These are phyloP conservation scores for Trichoderma arundinaceum DNA, from an alignment of 2,329 filamentous ascomycete species.

Conservation along the genomic window DNA sequence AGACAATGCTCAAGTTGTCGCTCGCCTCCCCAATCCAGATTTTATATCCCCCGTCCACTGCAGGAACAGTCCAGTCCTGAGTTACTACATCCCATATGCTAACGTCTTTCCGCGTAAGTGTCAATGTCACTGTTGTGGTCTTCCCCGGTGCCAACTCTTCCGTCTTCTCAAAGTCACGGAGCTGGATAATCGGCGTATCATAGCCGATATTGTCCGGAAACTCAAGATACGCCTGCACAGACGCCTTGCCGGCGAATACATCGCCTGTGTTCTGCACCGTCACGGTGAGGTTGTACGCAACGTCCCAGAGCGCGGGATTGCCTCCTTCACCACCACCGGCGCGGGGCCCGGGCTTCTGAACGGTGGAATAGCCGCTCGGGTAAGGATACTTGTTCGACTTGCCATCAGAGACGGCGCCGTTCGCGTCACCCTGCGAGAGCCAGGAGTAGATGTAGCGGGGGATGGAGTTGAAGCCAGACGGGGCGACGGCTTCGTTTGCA, in stretches of 20 bases:
- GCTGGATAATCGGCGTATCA: conserved; percentile 71
- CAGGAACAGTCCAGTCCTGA: conserved; percentile 70
- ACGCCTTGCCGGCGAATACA: conserved; percentile 50
- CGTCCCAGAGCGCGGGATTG: conserved; percentile 68
- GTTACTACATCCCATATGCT: conserved; percentile 72
- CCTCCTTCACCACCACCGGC: conserved; percentile 74
- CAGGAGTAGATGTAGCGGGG: conserved; percentile 74
- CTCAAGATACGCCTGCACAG: conserved; percentile 54
- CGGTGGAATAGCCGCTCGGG: conserved; percentile 67
- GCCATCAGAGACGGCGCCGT: conserved; percentile 48
- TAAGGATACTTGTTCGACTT: conserved; percentile 60
- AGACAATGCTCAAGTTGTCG: conserved; percentile 44
- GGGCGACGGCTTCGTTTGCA: conserved; percentile 62
- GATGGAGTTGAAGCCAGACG: conserved; percentile 62
- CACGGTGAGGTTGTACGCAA: conserved; percentile 51
- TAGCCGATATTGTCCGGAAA: conserved; percentile 47
- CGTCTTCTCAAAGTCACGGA: conserved; percentile 77
- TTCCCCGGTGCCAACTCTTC: conserved; percentile 58
- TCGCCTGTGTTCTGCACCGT: conserved; percentile 60
- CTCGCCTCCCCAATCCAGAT: conserved; percentile 50
- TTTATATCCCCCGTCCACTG: conserved; percentile 45
- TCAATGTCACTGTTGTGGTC: conserved; percentile 59
- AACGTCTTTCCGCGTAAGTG: conserved; percentile 69
- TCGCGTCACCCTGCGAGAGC: conserved; percentile 52
- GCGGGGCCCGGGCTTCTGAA: conserved; percentile 51